Percentiles rank a stretch among this genome's conserved stretches.
phyloP scores from a whole-genome alignment of 2,329 filamentous ascomycete species.

The Aspergillus thermomutatus region DNA sequence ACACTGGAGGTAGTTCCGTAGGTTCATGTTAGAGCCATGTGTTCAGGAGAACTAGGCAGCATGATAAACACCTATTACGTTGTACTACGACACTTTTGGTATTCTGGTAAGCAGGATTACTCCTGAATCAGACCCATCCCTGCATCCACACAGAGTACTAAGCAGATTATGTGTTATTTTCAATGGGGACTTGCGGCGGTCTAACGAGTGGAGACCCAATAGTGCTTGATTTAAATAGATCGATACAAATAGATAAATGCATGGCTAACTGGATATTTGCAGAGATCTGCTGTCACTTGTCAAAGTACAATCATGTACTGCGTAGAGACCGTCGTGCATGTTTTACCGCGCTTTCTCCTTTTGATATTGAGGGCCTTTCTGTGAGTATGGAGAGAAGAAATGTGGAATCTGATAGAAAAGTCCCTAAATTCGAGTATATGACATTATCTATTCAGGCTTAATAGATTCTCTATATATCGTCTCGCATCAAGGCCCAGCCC shows the following conservation, averaged over 20 bases:
- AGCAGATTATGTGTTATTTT: too few relatives aligned
- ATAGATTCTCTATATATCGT: constrained; percentile 45
- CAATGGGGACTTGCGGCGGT: neutral
- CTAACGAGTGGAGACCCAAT: neutral
- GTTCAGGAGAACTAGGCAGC: neutral
- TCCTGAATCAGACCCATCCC: too few relatives aligned
- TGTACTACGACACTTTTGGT: neutral
- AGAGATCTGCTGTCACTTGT: neutral
- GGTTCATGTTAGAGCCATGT: too few relatives aligned
- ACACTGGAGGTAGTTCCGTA: too few relatives aligned
- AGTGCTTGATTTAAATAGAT: neutral
- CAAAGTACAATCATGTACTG: neutral
- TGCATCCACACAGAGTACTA: neutral
- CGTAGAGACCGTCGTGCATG: neutral
- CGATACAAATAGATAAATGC: neutral
- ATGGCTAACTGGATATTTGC: neutral
- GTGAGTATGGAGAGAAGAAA: too few relatives aligned
- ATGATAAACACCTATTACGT: neutral
- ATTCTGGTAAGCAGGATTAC: neutral
- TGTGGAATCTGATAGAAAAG: too few relatives aligned
- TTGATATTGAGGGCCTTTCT: too few relatives aligned
- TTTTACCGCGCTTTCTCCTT: too few relatives aligned
- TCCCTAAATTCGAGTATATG: too few relatives aligned
- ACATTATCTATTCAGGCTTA: constrained; percentile 41
- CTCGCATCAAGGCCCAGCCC: constrained; percentile 46